phyloP scores from a whole-genome alignment of 306 rosid species.

The Hippophae rhamnoides region DNA sequence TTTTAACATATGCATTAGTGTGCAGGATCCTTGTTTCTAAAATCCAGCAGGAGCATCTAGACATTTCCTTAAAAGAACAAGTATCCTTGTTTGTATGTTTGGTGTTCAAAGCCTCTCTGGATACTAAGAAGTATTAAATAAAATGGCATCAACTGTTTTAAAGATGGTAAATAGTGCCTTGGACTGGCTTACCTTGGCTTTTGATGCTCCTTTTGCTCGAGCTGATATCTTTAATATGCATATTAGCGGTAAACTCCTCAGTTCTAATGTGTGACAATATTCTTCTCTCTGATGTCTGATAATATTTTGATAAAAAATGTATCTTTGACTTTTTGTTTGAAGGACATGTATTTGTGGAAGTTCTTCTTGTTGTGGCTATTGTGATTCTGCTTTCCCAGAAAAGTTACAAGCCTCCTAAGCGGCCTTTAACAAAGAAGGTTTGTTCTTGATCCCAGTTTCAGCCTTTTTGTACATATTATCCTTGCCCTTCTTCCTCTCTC shows the following conservation, averaged over 20 bases:
- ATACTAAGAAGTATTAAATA: conserved; percentile 16
- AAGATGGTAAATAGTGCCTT: conserved; percentile 41
- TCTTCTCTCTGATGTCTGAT: not conserved
- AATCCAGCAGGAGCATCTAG: no score
- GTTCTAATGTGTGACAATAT: not conserved
- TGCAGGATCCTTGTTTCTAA: no score
- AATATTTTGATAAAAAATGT: not conserved
- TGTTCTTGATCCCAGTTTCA: conserved; percentile 8
- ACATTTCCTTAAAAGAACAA: no score
- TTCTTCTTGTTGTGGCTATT: conserved; percentile 68
- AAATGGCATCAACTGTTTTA: conserved; percentile 45
- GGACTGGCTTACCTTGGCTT: conserved; percentile 50
- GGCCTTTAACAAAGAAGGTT: conserved; percentile 84
- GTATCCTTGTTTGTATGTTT: conserved; percentile 2
- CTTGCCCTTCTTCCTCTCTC: not conserved
- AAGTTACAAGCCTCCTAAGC: conserved; percentile 94
- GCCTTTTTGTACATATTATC: not conserved
- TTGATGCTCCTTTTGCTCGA: conserved; percentile 76
- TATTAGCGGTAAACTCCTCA: conserved; percentile 53
- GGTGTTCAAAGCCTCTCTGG: conserved; percentile 24
- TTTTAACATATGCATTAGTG: no score
- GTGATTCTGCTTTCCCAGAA: conserved; percentile 81
- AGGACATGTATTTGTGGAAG: conserved; percentile 89
- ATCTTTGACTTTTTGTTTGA: conserved; percentile 18
- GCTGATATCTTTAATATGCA: conserved; percentile 82